A percentile compares a stretch with the other conserved stretches of the same genome.
phyloP scores from a whole-genome alignment of 164 flowering plant genomes.

The Aristolochia contorta region DNA sequence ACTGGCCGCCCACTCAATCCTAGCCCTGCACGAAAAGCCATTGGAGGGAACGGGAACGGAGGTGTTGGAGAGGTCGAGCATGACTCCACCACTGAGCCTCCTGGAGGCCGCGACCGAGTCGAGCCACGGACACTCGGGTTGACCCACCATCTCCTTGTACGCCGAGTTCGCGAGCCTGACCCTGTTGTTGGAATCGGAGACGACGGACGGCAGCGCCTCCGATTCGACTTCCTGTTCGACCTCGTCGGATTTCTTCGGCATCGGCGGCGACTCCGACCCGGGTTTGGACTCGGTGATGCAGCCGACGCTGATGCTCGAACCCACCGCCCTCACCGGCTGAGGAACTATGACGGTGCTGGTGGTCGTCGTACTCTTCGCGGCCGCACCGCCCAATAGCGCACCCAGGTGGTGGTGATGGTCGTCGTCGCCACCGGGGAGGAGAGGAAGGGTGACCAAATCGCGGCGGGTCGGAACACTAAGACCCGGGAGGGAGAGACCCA shows the following conservation, averaged over 20 bases:
- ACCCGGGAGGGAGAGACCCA: constrained; percentile 14
- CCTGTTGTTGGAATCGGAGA: constrained; percentile 73
- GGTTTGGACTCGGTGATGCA: constrained; percentile 24
- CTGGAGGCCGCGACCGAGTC: constrained; percentile 39
- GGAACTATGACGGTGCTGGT: constrained; percentile 55
- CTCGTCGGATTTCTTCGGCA: constrained; percentile 38
- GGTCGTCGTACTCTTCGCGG: not conserved
- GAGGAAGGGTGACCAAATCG: constrained; percentile 41
- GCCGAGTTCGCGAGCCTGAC: constrained; percentile 80
- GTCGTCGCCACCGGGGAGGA: constrained; percentile 30
- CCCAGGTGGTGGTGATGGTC: too few relatives aligned
- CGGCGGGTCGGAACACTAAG: constrained; percentile 3
- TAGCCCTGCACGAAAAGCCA: constrained; percentile 67
- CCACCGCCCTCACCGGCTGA: constrained; percentile 63
- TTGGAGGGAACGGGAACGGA: constrained; percentile 23
- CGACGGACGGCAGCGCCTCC: constrained; percentile 55
- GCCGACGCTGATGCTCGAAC: constrained; percentile 54
- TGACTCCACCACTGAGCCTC: constrained; percentile 74
- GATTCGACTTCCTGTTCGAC: constrained; percentile 72
- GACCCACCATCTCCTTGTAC: constrained; percentile 88
- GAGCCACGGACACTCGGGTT: constrained; percentile 91
- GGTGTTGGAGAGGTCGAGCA: constrained; percentile 29
- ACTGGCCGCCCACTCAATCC: constrained; percentile 72
- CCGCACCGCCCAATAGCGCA: too few relatives aligned
- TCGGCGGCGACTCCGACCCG: not conserved